Base-by-base conservation (phyloP, 805 yeast species). In the Nematodospora valgi region DNA sequence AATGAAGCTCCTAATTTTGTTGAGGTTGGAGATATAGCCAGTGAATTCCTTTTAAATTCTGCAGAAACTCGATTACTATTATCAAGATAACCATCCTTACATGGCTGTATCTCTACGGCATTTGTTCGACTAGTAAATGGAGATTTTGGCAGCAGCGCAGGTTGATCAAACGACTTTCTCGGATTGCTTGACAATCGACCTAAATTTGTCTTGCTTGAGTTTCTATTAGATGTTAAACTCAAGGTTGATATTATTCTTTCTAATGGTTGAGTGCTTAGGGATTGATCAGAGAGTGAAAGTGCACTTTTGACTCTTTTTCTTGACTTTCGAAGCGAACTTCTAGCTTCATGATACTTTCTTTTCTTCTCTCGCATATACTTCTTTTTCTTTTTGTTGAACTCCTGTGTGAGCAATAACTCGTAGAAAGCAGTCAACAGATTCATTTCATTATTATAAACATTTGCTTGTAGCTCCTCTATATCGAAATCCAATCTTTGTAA, bases 361-460 rank as follows among this genome's bases (percentile, higher is more conserved):
- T 52, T 64, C 32, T 58, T 54, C 26, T 56, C 59, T 13, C 47
- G 48, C 32, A 54, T 41, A 30, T 62, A 56, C 21, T 52, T 53
- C 33, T 45, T 44, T 40, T 56, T 61, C 47, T 65, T 65, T 32
- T 56, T 56, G 9, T 49, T 40, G 32, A 56, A 61, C 44, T 76
- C 80, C 31, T 64, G 61, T 15, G 83, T 86, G 19, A 82, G 57
- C 12, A 79, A 57, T 13, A 86, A 62, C 30, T 80, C 80, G 82
- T 89, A 87, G 38, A 81, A 68, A 0, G 91, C 95, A 10, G 84
- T 76, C 11, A 84, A 60, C 0, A 86, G 66, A 56, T 85, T 93
- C 58, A 86, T 76, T 38, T 80, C 77, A 30, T 73, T 70, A 38
- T 72, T 68, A 19, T 60, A 48, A 3, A 87, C 78, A 19, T 83